phyloP scores from a whole-genome alignment of 176 grass and related monocot species.

The Oryza coarctata region DNA sequence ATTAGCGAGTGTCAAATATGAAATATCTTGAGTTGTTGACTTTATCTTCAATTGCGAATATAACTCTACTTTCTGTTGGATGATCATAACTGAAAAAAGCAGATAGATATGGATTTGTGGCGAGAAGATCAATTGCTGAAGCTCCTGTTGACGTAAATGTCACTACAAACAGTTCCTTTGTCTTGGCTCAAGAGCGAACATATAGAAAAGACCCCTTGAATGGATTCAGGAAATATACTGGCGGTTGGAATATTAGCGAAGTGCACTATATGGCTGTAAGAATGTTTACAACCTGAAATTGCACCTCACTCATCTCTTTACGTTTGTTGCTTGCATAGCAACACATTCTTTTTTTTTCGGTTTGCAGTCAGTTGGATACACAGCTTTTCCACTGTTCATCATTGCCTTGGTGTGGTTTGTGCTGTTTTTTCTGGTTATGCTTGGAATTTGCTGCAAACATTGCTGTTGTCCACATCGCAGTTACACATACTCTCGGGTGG shows the following conservation, averaged over 20 bases:
- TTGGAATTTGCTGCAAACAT: constrained; percentile 58
- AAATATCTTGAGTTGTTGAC: not conserved
- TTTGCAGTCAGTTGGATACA: constrained; percentile 73
- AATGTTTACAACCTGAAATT: constrained; percentile 1
- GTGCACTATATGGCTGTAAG: constrained; percentile 86
- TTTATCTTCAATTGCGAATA: not conserved
- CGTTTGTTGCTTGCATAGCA: not conserved
- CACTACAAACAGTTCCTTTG: constrained; percentile 56
- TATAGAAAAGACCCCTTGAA: constrained; percentile 78
- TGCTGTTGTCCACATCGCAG: constrained; percentile 58
- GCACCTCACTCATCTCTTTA: not conserved
- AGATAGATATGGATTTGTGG: constrained; percentile 38
- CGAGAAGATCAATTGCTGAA: constrained; percentile 70
- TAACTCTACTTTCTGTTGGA: not conserved
- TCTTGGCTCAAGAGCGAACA: constrained; percentile 69
- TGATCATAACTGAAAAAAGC: constrained; percentile 23
- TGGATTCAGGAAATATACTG: constrained; percentile 61
- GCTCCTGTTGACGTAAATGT: constrained; percentile 37
- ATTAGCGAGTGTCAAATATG: not conserved
- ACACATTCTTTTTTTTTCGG: constrained; percentile 1
- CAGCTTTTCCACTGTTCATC: constrained; percentile 67
- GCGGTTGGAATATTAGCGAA: constrained; percentile 92
- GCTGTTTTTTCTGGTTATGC: constrained; percentile 67
- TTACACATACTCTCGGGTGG: constrained; percentile 65
- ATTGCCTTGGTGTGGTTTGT: constrained; percentile 80